A percentile compares a stretch with the other conserved stretches of the same genome.
Conservation (phyloP, 306 rosid species). For the Bauhinia variegata region DNA sequence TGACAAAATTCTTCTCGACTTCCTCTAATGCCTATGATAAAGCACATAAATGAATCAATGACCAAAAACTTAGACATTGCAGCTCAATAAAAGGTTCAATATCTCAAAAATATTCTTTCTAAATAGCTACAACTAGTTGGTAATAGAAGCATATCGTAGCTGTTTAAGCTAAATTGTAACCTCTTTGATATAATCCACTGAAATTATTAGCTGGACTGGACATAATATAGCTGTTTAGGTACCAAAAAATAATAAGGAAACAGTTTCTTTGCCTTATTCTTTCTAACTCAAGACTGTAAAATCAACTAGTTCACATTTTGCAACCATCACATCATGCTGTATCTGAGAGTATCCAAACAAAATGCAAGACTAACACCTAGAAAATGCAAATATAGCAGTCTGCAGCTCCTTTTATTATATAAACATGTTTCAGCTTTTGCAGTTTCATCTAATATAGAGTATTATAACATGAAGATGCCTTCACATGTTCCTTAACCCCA, state of each 20-base stretch:
- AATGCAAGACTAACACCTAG: constrained; percentile 8
- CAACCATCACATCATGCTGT: constrained; percentile 13
- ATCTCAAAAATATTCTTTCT: constrained; percentile 14
- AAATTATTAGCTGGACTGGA: constrained; percentile 26
- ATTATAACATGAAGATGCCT: not conserved
- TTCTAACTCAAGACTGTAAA: constrained; percentile 16
- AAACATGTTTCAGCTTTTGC: constrained; percentile 10
- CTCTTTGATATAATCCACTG: constrained; percentile 20
- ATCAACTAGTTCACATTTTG: too few species aligned
- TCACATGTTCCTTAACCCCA: not conserved
- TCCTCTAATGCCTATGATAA: constrained; percentile 82
- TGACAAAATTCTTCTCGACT: constrained; percentile 83
- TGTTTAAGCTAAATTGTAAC: not conserved
- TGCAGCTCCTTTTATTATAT: constrained; percentile 17
- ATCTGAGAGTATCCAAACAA: not conserved
- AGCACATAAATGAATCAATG: constrained; percentile 30
- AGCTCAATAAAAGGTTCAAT: constrained; percentile 15
- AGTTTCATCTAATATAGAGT: constrained; percentile 7
- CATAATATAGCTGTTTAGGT: not conserved
- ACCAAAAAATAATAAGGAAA: constrained; percentile 7
- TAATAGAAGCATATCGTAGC: constrained; percentile 15
- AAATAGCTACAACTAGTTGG: constrained; percentile 25
- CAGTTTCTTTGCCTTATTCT: not conserved
- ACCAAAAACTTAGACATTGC: constrained; percentile 1
- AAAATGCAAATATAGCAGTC: constrained; percentile 9